Evolutionary conservation across 176 grass and related monocot genomes (phyloP).

Genomic region (Thalia dealbata): DNA sequence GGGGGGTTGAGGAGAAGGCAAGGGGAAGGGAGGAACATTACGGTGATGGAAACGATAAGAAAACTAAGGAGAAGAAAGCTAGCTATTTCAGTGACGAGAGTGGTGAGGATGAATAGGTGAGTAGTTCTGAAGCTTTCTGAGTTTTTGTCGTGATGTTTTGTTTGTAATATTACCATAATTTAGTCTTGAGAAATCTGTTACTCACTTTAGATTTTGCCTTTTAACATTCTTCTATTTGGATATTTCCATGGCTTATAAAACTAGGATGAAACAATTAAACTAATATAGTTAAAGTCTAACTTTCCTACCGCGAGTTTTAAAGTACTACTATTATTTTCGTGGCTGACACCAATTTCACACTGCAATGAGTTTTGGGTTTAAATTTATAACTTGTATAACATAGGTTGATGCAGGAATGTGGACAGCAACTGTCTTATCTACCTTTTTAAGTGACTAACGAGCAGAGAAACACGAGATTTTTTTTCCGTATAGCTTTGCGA

Average conservation of each 20-base stretch:
- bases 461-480: neutral
- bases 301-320: too few species aligned
- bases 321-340: too few species aligned
- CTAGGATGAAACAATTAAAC: too few species aligned
- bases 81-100: constrained; percentile 98
- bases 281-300: too few species aligned
- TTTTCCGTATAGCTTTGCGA: too few species aligned
- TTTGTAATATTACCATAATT: neutral
- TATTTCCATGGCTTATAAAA: neutral
- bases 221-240: neutral
- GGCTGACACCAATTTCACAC: too few species aligned
- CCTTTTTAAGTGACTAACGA: neutral
- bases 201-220: neutral
- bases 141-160: neutral
- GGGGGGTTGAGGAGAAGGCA: constrained; percentile 32
- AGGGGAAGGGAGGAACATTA: constrained; percentile 14
- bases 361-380: too few species aligned
- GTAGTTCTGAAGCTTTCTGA: neutral
- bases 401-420: too few species aligned
- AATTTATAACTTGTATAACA: too few species aligned
- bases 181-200: neutral
- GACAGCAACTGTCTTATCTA: neutral
- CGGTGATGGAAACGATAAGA: constrained; percentile 9
- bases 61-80: constrained; percentile 68
- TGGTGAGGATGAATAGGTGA: constrained; percentile 50